Evolutionary conservation across 2,329 filamentous ascomycete species (phyloP), one percentile per base, ranked within the genome.

Genomic region (Xylaria polymorpha): DNA sequence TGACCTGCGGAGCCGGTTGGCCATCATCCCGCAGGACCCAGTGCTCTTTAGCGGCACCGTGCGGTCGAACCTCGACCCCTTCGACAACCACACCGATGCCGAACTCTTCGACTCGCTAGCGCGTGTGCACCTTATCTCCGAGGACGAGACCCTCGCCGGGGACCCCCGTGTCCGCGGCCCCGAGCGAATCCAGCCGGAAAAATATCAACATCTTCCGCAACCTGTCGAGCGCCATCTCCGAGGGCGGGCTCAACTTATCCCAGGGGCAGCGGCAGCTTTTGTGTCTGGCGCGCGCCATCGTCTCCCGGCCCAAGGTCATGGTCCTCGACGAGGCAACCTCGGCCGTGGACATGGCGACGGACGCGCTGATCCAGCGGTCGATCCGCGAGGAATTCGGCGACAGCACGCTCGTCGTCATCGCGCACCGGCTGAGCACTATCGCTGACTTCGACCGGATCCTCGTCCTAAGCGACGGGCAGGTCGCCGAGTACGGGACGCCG

Each of bases 31-130:
- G 5, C 73, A 94, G 80, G 92, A 95, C 73, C 92, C 93, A 0
- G 92, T 94, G 0, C 85, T 96, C 7, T 95, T 96, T 81, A 92
- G 90, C 0, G 93, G 93, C 25, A 94, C 92, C 0, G 83, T 96
- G 22, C 86, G 92, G 50, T 89, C 86, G 51, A 95, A 95, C 75
- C 85, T 96, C 4, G 93, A 96, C 76, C 90, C 92, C 0, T 94
- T 94, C 74, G 84, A 91, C 64, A 84, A 92, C 68, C 88, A 93
- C 75, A 86, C 84, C 1, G 92, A 95, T 71, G 83, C 82, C 0
- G 90, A 92, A 74, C 86, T 96, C 3, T 85, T 86, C 44, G 91
- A 93, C 73, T 91, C 89, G 0, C 84, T 96, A 0, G 83, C 86
- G 48, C 87, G 91, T 7, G 92, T 94, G 6, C 90, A 93, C 75